Conservation (phyloP, 2,329 filamentous ascomycete genomes). For the Talaromyces sp. region DNA sequence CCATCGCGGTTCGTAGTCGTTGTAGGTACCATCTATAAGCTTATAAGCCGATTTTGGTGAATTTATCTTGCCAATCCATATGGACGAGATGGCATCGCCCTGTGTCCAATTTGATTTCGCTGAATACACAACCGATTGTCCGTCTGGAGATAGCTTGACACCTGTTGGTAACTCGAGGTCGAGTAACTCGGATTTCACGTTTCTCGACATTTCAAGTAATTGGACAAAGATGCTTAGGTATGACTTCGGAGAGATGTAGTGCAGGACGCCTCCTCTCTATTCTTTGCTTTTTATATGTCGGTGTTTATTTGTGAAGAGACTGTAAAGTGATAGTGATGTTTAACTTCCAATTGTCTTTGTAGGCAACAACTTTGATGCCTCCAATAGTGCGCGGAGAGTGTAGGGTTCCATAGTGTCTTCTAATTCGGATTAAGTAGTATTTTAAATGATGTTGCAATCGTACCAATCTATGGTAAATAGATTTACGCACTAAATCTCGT, state of each 20-base stretch:
- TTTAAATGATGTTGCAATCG: no score
- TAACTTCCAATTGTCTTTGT: not conserved
- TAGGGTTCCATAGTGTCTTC: no score
- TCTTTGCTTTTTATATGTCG: not conserved
- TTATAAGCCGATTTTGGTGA: constrained; percentile 1
- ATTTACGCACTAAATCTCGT: no score
- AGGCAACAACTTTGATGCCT: not conserved
- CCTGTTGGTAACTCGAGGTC: constrained; percentile 5
- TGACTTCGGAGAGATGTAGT: not conserved
- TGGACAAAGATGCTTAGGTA: not conserved
- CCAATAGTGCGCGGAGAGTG: not conserved
- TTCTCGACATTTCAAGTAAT: not conserved
- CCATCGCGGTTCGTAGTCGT: constrained; percentile 4
- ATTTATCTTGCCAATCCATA: constrained; percentile 6
- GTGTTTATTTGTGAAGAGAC: not conserved
- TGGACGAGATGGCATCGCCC: constrained; percentile 1
- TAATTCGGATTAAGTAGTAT: no score
- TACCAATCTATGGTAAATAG: no score
- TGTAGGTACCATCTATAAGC: not conserved
- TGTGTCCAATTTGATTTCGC: constrained; percentile 10
- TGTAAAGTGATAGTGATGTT: not conserved
- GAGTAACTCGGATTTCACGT: not conserved
- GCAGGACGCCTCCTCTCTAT: not conserved
- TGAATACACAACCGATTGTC: constrained; percentile 9
- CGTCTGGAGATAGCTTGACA: constrained; percentile 3